A percentile compares a stretch with the other conserved stretches of the same genome.
Evolutionary conservation across 768 basidiomycete species (phyloP).

Genomic region (Auricularia sp.): DNA sequence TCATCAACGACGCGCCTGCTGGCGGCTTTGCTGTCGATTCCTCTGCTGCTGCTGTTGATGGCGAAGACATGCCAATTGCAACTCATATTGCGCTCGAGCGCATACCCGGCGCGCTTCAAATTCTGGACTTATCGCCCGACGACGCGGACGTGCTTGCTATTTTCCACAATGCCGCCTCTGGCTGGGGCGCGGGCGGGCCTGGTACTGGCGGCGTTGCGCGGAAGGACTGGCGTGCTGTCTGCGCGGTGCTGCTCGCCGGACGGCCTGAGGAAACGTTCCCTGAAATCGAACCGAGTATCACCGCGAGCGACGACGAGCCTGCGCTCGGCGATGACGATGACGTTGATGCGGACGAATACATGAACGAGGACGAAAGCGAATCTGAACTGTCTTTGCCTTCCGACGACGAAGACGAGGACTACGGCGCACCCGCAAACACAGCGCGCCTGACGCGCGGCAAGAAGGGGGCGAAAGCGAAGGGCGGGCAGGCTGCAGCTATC

Average conservation of each 20-base stretch:
- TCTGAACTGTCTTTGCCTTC: conserved; percentile 18
- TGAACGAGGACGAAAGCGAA: conserved; percentile 20
- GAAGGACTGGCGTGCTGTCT: conserved; percentile 75
- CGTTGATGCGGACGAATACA: conserved; percentile 10
- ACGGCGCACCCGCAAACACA: not conserved
- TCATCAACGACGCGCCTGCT: conserved; percentile 7
- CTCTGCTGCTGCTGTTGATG: conserved; percentile 9
- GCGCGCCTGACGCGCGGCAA: not conserved
- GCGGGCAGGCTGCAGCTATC: not conserved
- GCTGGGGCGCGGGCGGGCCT: conserved; percentile 40
- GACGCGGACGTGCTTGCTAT: conserved; percentile 54
- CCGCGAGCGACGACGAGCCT: conserved; percentile 18
- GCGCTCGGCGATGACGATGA: conserved; percentile 13
- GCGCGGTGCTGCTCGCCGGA: conserved; percentile 57
- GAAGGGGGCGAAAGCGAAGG: not conserved
- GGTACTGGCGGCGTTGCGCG: conserved; percentile 36
- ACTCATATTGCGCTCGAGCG: conserved; percentile 41
- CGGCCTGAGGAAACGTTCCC: conserved; percentile 3
- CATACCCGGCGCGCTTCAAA: conserved; percentile 52
- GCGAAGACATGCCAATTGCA: no score
- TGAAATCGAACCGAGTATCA: not conserved
- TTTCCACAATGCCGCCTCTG: conserved; percentile 65
- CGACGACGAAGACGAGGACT: conserved; percentile 21
- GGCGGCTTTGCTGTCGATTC: conserved; percentile 4
- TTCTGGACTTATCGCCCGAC: conserved; percentile 53